These are phyloP conservation scores for Colletotrichum orchidophilum DNA, from an alignment of 2,329 filamentous ascomycete species.

Conservation along the genomic window DNA sequence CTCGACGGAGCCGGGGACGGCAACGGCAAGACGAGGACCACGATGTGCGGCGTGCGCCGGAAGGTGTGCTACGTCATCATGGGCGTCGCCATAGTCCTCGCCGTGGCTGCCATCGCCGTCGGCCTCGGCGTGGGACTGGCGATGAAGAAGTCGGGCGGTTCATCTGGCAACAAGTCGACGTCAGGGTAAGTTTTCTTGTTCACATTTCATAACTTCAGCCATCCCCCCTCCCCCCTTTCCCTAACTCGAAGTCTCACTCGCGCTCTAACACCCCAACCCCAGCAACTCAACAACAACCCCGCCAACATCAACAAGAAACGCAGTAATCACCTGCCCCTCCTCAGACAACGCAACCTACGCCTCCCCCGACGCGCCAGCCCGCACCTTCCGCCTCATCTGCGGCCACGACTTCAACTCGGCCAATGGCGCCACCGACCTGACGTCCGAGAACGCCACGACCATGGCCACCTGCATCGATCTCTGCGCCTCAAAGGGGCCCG, in stretches of 20 bases:
- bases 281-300: conserved; percentile 1
- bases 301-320: conserved; percentile 10
- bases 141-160: neutral
- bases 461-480: conserved; percentile 38
- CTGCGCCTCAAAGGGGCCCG: conserved; percentile 29
- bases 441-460: conserved; percentile 16
- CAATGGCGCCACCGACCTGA: neutral
- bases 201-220: neutral
- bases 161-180: neutral
- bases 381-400: conserved; percentile 33
- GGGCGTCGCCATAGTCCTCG: conserved; percentile 32
- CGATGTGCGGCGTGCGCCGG: conserved; percentile 37
- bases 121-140: conserved; percentile 38
- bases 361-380: conserved; percentile 12
- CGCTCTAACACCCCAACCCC: neutral
- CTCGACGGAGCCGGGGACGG: conserved; percentile 1
- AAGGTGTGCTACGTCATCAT: conserved; percentile 37
- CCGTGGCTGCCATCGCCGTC: conserved; percentile 36
- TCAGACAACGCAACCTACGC: conserved; percentile 28
- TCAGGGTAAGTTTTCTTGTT: conserved; percentile 3
- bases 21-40: neutral
- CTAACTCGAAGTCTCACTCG: neutral
- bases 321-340: conserved; percentile 34
- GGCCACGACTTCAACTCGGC: conserved; percentile 35
- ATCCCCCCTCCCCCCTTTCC: too few species aligned